Evolutionary conservation across 768 basidiomycete species (phyloP), one percentile per base, ranked within the genome.

Genomic region (Cytidiella melzeri): DNA sequence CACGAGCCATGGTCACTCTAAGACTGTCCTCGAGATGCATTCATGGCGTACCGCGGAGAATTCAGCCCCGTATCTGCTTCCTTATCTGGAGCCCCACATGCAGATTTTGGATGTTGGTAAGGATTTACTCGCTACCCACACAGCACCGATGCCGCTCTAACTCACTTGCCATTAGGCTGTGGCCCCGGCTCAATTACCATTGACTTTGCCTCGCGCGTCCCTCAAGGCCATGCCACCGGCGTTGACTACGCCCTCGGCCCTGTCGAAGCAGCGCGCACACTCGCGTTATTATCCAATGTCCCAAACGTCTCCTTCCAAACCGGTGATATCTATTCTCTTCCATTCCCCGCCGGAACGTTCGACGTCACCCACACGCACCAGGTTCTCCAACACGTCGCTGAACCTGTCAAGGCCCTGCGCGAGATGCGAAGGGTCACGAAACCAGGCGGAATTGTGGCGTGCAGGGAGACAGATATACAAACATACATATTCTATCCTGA

Each of bases 361-460:
- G 76, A 77, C 61, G 67, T 78, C 54, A 73, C 75, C 3, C 71
- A 73, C 55, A 67, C 70, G 19, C 74, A 76, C 50, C 75, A 76
- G 54, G 75, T 78, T 5, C 64, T 79, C 2, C 69, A 73, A 53
- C 77, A 78, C 61, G 54, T 79, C 42, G 41, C 55, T 2, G 68
- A 75, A 45, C 72, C 75, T 1, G 61, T 73, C 13, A 41, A 46
- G 25, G 70, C 71, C 3, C 59, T 77, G 27, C 55, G 57, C 43
- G 77, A 79, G 67, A 76, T 79, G 73, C 57, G 60, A 18, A 63
- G 76, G 19, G 76, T 78, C 2, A 62, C 69, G 0, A 73, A 71
- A 51, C 61, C 66, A 1, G 74, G 73, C 1, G 76, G 76, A 1
- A 53, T 77, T 44, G 67, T 80, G 37, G 72, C 74, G 3, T 64